phyloP scores from a whole-genome alignment of 2,329 filamentous ascomycete species.

The Exophiala dermatitidis region DNA sequence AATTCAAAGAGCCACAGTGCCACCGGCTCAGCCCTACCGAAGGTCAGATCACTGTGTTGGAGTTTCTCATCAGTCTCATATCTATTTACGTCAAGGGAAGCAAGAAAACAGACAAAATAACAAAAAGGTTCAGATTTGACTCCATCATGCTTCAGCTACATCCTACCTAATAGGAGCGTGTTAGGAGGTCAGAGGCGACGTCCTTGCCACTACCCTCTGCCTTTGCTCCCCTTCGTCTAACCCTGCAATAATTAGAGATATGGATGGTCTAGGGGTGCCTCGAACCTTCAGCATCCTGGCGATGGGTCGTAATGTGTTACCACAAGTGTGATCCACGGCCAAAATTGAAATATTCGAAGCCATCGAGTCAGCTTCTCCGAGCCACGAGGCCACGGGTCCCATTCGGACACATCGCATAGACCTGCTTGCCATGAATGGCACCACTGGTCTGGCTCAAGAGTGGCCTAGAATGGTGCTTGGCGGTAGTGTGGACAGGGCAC shows the following conservation, averaged over 20 bases:
- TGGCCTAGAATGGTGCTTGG: too few relatives aligned
- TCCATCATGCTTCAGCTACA: too few relatives aligned
- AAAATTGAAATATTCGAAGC: not conserved
- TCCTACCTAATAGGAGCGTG: too few relatives aligned
- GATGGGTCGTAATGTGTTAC: not conserved
- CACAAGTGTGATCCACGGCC: not conserved
- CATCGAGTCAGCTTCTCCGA: not conserved
- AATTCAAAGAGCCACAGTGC: not conserved
- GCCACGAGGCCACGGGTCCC: not conserved
- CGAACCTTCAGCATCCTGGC: not conserved
- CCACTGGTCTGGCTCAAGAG: too few relatives aligned
- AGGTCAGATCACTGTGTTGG: not conserved
- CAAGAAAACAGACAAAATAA: too few relatives aligned
- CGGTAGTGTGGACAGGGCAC: too few relatives aligned
- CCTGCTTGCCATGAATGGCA: not conserved
- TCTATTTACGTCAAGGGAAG: too few relatives aligned
- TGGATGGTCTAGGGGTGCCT: not conserved
- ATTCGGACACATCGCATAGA: not conserved
- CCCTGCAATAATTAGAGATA: not conserved
- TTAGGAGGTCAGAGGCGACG: too few relatives aligned
- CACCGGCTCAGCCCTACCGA: not conserved
- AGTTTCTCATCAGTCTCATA: too few relatives aligned
- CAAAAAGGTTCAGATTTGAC: too few relatives aligned
- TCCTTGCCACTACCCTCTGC: too few relatives aligned
- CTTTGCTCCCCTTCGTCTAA: too few relatives aligned